These are phyloP conservation scores for Acrocalymma vagum DNA, from an alignment of 2,329 filamentous ascomycete genomes.

Conservation along the genomic window DNA sequence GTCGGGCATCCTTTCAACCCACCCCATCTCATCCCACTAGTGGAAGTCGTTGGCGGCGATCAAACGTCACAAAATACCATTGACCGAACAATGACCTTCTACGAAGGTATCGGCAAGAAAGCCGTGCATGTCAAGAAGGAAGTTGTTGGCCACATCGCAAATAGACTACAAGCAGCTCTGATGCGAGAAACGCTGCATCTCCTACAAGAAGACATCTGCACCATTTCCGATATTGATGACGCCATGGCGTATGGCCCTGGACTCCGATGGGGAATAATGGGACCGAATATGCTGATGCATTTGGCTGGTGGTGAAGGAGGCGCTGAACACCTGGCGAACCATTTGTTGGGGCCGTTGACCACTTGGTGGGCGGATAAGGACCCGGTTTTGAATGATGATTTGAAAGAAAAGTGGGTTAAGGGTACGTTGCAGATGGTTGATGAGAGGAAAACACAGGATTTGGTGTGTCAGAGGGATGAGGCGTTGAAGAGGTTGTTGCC, in stretches of 20 bases:
- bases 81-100: slow-evolving; percentile 47
- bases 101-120: slow-evolving; percentile 50
- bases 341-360: slow-evolving; percentile 22
- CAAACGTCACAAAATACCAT: slow-evolving; percentile 35
- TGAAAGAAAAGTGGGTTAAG: slow-evolving; percentile 26
- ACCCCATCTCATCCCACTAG: slow-evolving; percentile 57
- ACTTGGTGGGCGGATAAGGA: slow-evolving; percentile 23
- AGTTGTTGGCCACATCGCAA: slow-evolving; percentile 54
- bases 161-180: slow-evolving; percentile 51
- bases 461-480: slow-evolving; percentile 20
- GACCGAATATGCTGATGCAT: slow-evolving; percentile 20
- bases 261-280: slow-evolving; percentile 27
- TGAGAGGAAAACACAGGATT: slow-evolving; percentile 15
- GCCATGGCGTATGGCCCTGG: slow-evolving; percentile 25
- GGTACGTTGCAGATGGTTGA: slow-evolving; percentile 17
- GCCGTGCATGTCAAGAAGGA: slow-evolving; percentile 53
- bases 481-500: slow-evolving; percentile 22
- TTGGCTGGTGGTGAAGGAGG: slow-evolving; percentile 24
- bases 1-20: slow-evolving; percentile 61
- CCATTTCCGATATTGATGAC: slow-evolving; percentile 22
- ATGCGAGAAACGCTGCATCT: slow-evolving; percentile 24
- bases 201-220: slow-evolving; percentile 19
- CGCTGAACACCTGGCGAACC: slow-evolving; percentile 23
- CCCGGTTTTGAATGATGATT: slow-evolving; percentile 19
- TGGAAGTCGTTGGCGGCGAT: slow-evolving; percentile 54